Conservation (phyloP, 2,329 filamentous ascomycete species). For the Ascochyta clinopodiicola region DNA sequence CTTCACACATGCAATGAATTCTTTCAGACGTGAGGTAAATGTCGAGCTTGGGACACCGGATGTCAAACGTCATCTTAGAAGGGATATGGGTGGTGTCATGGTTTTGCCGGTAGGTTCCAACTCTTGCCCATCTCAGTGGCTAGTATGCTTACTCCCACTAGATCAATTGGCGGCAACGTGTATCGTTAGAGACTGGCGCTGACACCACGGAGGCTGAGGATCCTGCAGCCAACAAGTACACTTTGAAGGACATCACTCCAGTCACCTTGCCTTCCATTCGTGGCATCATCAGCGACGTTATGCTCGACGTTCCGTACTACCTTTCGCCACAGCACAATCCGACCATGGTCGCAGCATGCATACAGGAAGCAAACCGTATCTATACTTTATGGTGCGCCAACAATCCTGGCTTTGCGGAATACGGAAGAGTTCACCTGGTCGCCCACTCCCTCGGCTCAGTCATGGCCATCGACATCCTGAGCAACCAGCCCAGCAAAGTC, state of each 20-base stretch:
- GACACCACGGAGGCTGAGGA: slow-evolving; percentile 63
- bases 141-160: slow-evolving; percentile 25
- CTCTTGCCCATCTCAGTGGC: not conserved
- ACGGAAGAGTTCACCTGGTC: slow-evolving; percentile 87
- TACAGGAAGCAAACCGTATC: slow-evolving; percentile 92
- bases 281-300: slow-evolving; percentile 93
- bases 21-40: slow-evolving; percentile 85
- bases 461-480: slow-evolving; percentile 92
- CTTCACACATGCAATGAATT: slow-evolving; percentile 95
- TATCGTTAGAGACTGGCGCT: slow-evolving; percentile 78
- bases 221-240: slow-evolving; percentile 66
- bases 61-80: slow-evolving; percentile 77
- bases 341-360: slow-evolving; percentile 90
- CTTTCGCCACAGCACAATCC: slow-evolving; percentile 88
- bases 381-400: slow-evolving; percentile 94
- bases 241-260: slow-evolving; percentile 88
- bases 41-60: slow-evolving; percentile 76
- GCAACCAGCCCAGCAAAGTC: slow-evolving; percentile 79
- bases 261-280: slow-evolving; percentile 88
- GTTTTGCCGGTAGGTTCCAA: slow-evolving; percentile 68
- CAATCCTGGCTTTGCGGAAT: slow-evolving; percentile 82
- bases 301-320: slow-evolving; percentile 98
- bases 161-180: slow-evolving; percentile 88
- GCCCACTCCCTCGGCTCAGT: slow-evolving; percentile 93
- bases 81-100: slow-evolving; percentile 89